Evolutionary conservation across 352 stramenopile species (phyloP), one percentile per base, ranked within the genome.

Genomic region (Globisporangium cylindrosporum): DNA sequence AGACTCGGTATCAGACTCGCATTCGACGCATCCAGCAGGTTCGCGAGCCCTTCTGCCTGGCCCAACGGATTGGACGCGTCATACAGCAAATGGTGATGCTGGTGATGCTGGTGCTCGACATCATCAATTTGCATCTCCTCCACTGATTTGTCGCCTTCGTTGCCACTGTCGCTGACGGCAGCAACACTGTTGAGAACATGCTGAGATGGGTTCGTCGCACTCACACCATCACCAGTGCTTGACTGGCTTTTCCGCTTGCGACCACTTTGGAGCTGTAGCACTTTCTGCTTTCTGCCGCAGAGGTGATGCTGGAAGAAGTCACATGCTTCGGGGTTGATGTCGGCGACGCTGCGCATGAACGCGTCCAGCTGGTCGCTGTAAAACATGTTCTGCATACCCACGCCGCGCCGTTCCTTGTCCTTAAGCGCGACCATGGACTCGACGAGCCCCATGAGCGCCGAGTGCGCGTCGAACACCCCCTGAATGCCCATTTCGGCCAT

Each of bases 331-430:
- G 70, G 49, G 2, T 84, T 92, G 49, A 92, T 64, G 20, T 84
- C 80, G 1, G 76, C 75, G 2, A 94, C 62, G 9, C 80, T 76
- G 9, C 75, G 75, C 81, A 92, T 88, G 62, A 93, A 94, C 4
- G 72, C 63, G 66, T 94, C 83, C 15, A 94, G 70, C 25, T 79
- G 74, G 34, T 82, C 70, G 43, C 74, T 91, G 68, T 91, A 92
- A 22, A 60, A 75, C 87, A 94, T 94, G 68, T 94, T 94, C 70
- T 94, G 87, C 62, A 91, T 68, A 0, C 86, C 86, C 7, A 94
- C 84, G 8, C 86, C 84, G 27, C 86, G 86, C 3, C 79, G 73
- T 58, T 93, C 79, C 67, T 94, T 94, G 59, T 93, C 80, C 56
- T 91, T 93, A 12, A 89, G 70, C n/a, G 73, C 75, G 25, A 89